Conservation (phyloP, 1,284 basidiomycete genomes). For the Cronartium quercuum region DNA sequence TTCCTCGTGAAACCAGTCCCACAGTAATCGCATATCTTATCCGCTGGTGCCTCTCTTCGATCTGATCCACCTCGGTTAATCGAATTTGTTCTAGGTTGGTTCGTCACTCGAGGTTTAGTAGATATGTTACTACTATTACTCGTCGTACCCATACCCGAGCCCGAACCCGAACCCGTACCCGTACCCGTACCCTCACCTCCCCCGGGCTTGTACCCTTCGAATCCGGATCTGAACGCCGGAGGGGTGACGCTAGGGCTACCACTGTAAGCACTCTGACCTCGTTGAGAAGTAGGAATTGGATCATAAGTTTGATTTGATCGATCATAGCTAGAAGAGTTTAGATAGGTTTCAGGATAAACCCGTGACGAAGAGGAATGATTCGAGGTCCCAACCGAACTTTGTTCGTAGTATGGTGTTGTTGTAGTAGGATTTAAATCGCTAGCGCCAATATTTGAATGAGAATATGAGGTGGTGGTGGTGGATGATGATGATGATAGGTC, state of each 20-base stretch:
- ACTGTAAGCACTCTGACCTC: background rate
- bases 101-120: constrained; percentile 6
- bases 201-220: background rate
- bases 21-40: constrained; percentile 18
- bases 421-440: background rate
- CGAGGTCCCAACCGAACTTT: too few species aligned
- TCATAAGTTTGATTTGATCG: too few species aligned
- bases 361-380: too few species aligned
- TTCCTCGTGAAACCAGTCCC: constrained; percentile 24
- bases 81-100: constrained; percentile 16
- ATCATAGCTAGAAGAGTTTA: background rate
- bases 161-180: too few species aligned
- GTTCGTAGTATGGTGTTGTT: too few species aligned
- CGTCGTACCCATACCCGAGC: too few species aligned
- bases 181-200: too few species aligned
- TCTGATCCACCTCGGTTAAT: constrained; percentile 18
- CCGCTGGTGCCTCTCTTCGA: constrained; percentile 14
- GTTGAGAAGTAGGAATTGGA: too few species aligned
- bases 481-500: background rate
- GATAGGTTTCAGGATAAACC: background rate
- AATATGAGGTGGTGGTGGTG: background rate
- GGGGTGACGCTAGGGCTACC: background rate
- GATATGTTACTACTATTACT: background rate
- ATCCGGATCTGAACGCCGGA: background rate
- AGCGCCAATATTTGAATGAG: background rate